phyloP scores from a whole-genome alignment of 768 basidiomycete species.

The Agrocybe praecox region DNA sequence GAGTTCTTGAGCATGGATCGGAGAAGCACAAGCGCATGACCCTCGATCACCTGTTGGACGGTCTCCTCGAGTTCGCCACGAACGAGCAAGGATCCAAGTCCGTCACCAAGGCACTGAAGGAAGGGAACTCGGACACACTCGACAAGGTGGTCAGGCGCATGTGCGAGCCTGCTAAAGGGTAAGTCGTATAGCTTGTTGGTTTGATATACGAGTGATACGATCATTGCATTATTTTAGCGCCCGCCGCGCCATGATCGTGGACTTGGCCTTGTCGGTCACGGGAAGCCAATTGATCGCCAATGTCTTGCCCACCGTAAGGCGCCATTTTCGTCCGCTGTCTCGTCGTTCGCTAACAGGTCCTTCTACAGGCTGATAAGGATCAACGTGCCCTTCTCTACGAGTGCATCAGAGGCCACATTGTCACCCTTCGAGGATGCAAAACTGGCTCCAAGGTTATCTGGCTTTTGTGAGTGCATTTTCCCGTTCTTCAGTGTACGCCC shows the following conservation, averaged over 20 bases:
- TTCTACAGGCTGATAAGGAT: constrained; percentile 76
- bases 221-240: constrained; percentile 28
- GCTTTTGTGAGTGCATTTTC: constrained; percentile 61
- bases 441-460: constrained; percentile 92
- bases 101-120: constrained; percentile 84
- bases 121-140: constrained; percentile 76
- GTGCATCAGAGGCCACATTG: constrained; percentile 85
- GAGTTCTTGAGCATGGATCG: constrained; percentile 89
- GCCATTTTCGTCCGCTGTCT: constrained; percentile 6
- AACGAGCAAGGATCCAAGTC: constrained; percentile 90
- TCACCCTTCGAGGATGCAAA: constrained; percentile 88
- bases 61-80: constrained; percentile 78
- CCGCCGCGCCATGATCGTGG: constrained; percentile 84
- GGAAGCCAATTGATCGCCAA: constrained; percentile 87
- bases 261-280: constrained; percentile 79
- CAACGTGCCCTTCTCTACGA: constrained; percentile 83
- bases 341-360: neutral
- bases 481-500: neutral
- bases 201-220: neutral
- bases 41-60: constrained; percentile 74
- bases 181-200: neutral
- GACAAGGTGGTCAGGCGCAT: constrained; percentile 77
- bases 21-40: constrained; percentile 74
- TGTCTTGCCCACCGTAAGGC: constrained; percentile 68
- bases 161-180: constrained; percentile 89